Evolutionary conservation across 2,329 filamentous ascomycete species (phyloP).

Genomic region (Epichloe aotearoae): DNA sequence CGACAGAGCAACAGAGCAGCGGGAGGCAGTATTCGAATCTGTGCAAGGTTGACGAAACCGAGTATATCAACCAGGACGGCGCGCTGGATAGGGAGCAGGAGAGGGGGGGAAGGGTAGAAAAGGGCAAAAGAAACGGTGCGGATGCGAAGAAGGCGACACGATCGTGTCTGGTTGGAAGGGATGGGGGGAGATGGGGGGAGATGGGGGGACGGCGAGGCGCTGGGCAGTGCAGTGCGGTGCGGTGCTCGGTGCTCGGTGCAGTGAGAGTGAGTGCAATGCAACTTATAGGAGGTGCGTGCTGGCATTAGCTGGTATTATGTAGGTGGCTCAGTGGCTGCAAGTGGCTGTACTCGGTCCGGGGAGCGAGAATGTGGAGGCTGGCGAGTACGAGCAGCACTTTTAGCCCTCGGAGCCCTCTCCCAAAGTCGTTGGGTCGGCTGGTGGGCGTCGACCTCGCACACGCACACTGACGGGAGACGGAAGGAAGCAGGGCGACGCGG

Average conservation of each 20-base stretch:
- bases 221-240: too few relatives aligned
- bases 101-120: background rate
- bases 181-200: too few relatives aligned
- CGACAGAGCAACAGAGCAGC: conserved; percentile 4
- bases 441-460: too few relatives aligned
- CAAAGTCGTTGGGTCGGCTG: too few relatives aligned
- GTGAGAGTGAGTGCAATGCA: background rate
- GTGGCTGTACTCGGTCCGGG: background rate
- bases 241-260: background rate
- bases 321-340: too few relatives aligned
- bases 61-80: background rate
- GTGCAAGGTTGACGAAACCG: background rate
- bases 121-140: background rate
- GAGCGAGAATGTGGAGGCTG: background rate
- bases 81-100: background rate
- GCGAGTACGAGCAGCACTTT: too few relatives aligned
- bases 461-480: too few relatives aligned
- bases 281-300: background rate
- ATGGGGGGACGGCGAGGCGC: background rate
- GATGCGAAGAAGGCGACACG: background rate
- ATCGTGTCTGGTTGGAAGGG: too few relatives aligned
- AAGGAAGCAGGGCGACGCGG: too few relatives aligned
- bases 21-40: background rate
- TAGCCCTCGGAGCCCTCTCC: too few relatives aligned
- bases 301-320: background rate